Evolutionary conservation across 108 stramenopile genomes (phyloP), one percentile per base, ranked within the genome.

Genomic region (Skeletonema costatum): DNA sequence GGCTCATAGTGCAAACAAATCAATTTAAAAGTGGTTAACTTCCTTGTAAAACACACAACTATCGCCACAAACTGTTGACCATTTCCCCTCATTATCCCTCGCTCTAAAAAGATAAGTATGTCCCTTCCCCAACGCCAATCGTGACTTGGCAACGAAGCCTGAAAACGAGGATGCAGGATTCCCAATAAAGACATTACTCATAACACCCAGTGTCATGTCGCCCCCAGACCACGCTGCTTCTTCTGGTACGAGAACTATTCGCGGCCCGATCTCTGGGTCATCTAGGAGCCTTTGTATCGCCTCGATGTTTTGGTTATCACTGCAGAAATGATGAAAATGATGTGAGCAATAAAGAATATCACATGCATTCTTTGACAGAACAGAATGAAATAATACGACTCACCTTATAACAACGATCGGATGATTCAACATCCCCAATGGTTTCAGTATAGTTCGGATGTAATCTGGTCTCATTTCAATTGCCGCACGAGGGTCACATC

Each of bases 391-490:
- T 25, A 25, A 25, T 25, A 25, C 25, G 25, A 25, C 25, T 25
- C 25, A 25, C 25, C 25, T 38, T 14, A 82, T 75, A 66, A 82
- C 65, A 32, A 76, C 51, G 50, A 82, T 82, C 0, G 81, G 81
- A 60, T 67, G 64, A 11, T 76, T 12, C 65, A 75, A 53, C 81
- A 82, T 62, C 1, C 70, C 71, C 29, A 82, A 51, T 21, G 81
- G 81, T 29, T 31, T 30, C 16, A 82, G 60, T 11, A 82, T 76
- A 1, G 74, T 53, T 35, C 75, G 75, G 56, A 81, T 33, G 35
- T 81, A 81, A 2, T 71, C 81, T 36, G 81, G 81, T n/a, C 68
- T 58, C 81, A 82, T 82, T 17, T 82, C 69, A n/a, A 82, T 17
- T 7, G 81, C 81, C 9, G 81, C 81, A 11, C 68, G 41, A 8